These are phyloP conservation scores for Penicillium sclerotigenum DNA, from an alignment of 2,329 filamentous ascomycete species.

Conservation along the genomic window DNA sequence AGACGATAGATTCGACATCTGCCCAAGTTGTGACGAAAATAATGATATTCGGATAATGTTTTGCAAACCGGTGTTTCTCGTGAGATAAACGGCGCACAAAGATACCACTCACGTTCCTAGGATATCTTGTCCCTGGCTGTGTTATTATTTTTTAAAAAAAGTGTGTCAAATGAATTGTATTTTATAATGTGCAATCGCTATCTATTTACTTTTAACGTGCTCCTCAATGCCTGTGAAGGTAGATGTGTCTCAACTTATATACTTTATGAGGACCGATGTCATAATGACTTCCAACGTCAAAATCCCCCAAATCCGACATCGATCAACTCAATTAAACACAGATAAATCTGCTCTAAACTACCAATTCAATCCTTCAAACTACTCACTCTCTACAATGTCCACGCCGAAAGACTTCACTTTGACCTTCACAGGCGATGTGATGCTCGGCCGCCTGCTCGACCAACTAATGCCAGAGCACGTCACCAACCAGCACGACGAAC, in stretches of 20 bases:
- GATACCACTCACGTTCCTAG: slow-evolving; percentile 24
- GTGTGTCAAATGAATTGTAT: slow-evolving; percentile 6
- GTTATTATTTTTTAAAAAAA: slow-evolving; percentile 11
- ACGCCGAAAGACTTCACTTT: slow-evolving; percentile 25
- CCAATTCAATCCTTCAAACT: neutral
- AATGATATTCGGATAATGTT: slow-evolving; percentile 19
- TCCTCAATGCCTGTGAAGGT: neutral
- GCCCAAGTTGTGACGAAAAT: slow-evolving; percentile 19
- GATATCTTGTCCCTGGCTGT: slow-evolving; percentile 14
- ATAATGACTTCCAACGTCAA: neutral
- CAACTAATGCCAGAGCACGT: slow-evolving; percentile 38
- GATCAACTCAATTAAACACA: neutral
- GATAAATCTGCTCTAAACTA: neutral
- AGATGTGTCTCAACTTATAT: neutral
- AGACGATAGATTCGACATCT: slow-evolving; percentile 25
- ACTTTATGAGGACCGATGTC: neutral
- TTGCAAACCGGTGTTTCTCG: slow-evolving; percentile 6
- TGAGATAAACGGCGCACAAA: slow-evolving; percentile 12
- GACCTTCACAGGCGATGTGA: slow-evolving; percentile 40
- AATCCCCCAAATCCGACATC: neutral
- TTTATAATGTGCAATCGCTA: slow-evolving; percentile 4
- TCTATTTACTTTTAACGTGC: neutral
- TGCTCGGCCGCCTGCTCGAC: slow-evolving; percentile 44
- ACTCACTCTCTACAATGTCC: neutral
- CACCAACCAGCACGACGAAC: slow-evolving; percentile 25